Evolutionary conservation across 306 rosid genomes (phyloP), one percentile per base, ranked within the genome.

Genomic region (Castanea crenata): DNA sequence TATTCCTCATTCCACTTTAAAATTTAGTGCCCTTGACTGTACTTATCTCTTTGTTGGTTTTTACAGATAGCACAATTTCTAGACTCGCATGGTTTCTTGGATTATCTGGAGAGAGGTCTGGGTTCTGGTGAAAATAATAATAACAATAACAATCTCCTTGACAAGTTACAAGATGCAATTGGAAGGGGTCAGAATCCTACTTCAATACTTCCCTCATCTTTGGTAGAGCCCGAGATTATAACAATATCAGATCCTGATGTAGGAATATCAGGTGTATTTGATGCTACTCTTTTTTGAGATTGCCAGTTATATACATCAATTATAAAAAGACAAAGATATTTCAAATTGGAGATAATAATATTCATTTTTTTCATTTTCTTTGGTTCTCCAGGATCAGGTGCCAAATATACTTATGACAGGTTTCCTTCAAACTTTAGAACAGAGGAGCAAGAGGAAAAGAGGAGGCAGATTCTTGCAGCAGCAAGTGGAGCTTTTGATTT

Each of bases 181-280:
- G 97, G 98, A 82, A 91, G 98, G 91, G 97, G 98, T 83, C 93
- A 95, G 87, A 93, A 95, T 89, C 98, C 96, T 76, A 69, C 91
- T 80, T 95, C 98, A 77, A 82, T 93, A 88, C 87, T 93, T 82
- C 92, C 97, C 32, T 84, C 91, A 71, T 73, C 90, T 85, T 74
- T 55, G 31, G 79, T 51, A 46, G 99, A 93, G 83, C 97, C 96
- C 79, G 99, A 95, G 92, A 91, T 93, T 74, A 87, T 91, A 81
- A 93, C 99, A 55, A 89, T 95, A 79, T 88, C 97, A 76, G 99
- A 95, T 83, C 86, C 90, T 69, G 94, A 90, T 78, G 78, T 57
- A 65, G 91, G 89, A 85, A 76, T 82, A 82, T 91, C 97, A 64
- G 98, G 99, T 93, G 73, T 63, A 85, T 75, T 81, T 77, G 73